Evolutionary conservation across 2,329 filamentous ascomycete species (phyloP), one percentile per base, ranked within the genome.

Genomic region (Alternaria brassicae): DNA sequence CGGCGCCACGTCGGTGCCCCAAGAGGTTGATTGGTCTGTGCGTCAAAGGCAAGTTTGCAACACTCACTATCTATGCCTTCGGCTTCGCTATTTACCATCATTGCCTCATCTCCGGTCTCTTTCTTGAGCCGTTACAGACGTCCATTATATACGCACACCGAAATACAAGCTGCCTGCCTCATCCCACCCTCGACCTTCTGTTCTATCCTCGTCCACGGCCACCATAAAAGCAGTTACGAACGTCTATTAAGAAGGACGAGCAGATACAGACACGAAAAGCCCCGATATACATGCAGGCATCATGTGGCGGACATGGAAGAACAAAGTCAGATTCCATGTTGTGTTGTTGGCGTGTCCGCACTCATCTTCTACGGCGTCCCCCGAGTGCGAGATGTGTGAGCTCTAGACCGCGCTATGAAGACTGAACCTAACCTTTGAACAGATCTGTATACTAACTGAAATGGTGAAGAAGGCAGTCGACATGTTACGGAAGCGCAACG

Each of bases 281-380:
- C 39, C 21, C 19, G 9, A 51, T 51, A 19, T 7, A n/a, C 4
- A 40, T 12, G 50, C 23, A 44, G 27, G 50, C 50, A 13, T 53
- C 37, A 12, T 53, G 37, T 34, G 37, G 50, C 13, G 37, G 50
- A 34, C 37, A 53, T 28, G 37, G 37, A 44, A 53, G 25, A 27
- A 27, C 7, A 27, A 27, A 53, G 36, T 21, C 21, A 19, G 37
- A 53, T 42, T 41, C 37, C 36, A 53, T 53, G 19, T 41, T 53
- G 36, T 30, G 12, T 53, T 53, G 36, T 53, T 53, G 36, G 49
- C 13, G 49, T 53, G 19, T 53, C 49, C 19, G 49, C 49, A 42
- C 49, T 53, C 21, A 53, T 53, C 19, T 53, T 53, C 37, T 53
- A 53, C 25, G 15, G 39, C 39, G 39, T 41, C 39, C 19, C 19